Evolutionary conservation across 75 land plant genomes (phyloP).

Genomic region (Picea glauca): DNA sequence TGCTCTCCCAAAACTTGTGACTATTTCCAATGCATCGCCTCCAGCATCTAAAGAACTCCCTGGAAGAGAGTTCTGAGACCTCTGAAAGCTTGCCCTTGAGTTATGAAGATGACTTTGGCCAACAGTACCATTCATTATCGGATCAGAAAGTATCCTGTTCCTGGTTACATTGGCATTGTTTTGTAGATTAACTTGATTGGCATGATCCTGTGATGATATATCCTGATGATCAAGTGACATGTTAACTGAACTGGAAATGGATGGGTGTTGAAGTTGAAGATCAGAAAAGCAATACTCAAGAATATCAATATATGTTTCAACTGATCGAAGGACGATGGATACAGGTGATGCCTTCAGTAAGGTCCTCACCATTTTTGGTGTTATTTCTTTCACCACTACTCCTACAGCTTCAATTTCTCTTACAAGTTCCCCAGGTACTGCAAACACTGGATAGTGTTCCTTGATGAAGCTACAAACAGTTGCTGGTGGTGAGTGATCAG

Average conservation of each 20-base stretch:
- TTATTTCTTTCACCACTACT: conserved; percentile 64
- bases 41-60: conserved; percentile 26
- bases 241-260: conserved; percentile 3
- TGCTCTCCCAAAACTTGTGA: conserved; percentile 63
- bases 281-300: conserved; percentile 90
- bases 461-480: conserved; percentile 86
- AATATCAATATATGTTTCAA: conserved; percentile 83
- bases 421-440: conserved; percentile 88
- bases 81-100: conserved; percentile 1
- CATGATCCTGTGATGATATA: conserved; percentile 6
- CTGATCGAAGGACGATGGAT: conserved; percentile 56
- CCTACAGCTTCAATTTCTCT: conserved; percentile 85
- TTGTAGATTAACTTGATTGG: conserved; percentile 1
- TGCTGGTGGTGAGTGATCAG: conserved; percentile 53
- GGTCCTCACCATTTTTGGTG: conserved; percentile 84
- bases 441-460: conserved; percentile 92
- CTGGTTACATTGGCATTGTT: background rate
- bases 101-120: conserved; percentile 8
- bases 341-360: conserved; percentile 57
- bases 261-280: conserved; percentile 23
- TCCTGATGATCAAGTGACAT: background rate
- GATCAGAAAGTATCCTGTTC: background rate
- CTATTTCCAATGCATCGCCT: conserved; percentile 65
- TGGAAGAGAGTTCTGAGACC: conserved; percentile 13
- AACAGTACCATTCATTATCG: background rate